Conservation (phyloP, 2,329 filamentous ascomycete genomes). For the Aureobasidium sp. region DNA sequence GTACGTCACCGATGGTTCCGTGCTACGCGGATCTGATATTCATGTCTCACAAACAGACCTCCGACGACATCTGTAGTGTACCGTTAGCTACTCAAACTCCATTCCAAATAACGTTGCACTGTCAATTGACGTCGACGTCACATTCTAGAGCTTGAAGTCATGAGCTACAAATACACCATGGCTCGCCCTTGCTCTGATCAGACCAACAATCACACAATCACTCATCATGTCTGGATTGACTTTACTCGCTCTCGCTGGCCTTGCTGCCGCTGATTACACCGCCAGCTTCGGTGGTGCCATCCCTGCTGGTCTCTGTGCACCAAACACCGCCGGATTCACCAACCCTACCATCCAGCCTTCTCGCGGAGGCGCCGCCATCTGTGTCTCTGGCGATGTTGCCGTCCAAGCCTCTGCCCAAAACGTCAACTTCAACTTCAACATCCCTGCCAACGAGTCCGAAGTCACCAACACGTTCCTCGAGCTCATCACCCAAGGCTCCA, state of each 20-base stretch:
- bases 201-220: neutral
- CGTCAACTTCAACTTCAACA: conserved; percentile 20
- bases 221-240: neutral
- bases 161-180: neutral
- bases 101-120: neutral
- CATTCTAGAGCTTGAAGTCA: neutral
- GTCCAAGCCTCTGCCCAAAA: conserved; percentile 21
- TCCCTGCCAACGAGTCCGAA: conserved; percentile 21
- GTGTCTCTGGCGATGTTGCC: conserved; percentile 20
- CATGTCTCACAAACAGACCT: neutral
- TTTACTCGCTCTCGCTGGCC: conserved; percentile 4
- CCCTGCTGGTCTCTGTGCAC: conserved; percentile 9
- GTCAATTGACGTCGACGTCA: neutral
- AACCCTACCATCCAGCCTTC: conserved; percentile 15
- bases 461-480: conserved; percentile 21
- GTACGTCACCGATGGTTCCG: neutral
- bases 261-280: neutral
- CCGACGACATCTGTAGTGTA: neutral
- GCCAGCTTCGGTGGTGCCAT: neutral
- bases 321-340: conserved; percentile 14
- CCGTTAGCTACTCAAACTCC: neutral
- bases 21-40: neutral
- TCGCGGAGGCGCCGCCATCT: conserved; percentile 21
- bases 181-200: no score
- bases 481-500: conserved; percentile 13